These are phyloP conservation scores for Trichoderma pleuroti DNA, from an alignment of 2,329 filamentous ascomycete genomes.

Conservation along the genomic window DNA sequence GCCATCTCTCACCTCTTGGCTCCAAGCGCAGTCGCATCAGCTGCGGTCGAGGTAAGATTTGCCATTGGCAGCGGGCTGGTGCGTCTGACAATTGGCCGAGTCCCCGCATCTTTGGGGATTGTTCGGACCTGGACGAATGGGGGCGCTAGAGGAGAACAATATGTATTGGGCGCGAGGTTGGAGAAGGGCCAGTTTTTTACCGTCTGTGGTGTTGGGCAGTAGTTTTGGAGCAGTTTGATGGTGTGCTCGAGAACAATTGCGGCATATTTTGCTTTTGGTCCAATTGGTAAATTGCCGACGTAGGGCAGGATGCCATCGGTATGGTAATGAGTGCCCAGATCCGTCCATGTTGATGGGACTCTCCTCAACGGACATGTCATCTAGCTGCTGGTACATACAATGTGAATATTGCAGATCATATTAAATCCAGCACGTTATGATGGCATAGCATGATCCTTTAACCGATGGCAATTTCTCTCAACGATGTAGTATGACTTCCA, in stretches of 20 bases:
- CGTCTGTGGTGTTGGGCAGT: neutral
- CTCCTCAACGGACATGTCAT: neutral
- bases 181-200: neutral
- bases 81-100: conserved; percentile 3
- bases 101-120: conserved; percentile 6
- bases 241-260: neutral
- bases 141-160: conserved; percentile 9
- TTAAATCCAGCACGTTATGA: neutral
- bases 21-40: neutral
- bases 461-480: neutral
- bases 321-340: neutral
- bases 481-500: neutral
- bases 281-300: neutral
- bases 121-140: neutral
- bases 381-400: too few species aligned
- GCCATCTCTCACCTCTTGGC: neutral
- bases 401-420: neutral
- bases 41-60: neutral
- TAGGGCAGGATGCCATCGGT: neutral
- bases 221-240: neutral
- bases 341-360: neutral
- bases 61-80: neutral
- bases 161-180: neutral
- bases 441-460: neutral
- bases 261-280: neutral